Percentiles rank a stretch among this genome's conserved stretches.
Conservation (phyloP, 192 early-diverging fungal species). For the Coemansia sp. region DNA sequence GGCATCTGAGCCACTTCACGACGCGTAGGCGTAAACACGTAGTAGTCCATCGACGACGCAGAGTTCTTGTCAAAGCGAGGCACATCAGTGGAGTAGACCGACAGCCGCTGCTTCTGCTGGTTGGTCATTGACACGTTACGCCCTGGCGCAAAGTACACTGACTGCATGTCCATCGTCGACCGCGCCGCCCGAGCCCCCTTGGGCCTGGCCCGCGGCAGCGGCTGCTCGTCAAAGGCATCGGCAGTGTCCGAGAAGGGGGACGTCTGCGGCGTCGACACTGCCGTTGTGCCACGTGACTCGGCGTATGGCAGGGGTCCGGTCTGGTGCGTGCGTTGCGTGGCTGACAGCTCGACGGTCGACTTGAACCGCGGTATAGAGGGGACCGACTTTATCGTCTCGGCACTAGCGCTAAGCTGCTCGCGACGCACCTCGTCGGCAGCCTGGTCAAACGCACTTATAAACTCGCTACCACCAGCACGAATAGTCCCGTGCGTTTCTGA, state of each 20-base stretch:
- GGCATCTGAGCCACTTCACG: slow-evolving; percentile 21
- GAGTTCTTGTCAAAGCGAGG: slow-evolving; percentile 38
- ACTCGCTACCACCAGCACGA: slow-evolving; percentile 9
- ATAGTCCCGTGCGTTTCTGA: background rate
- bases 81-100: slow-evolving; percentile 14
- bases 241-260: slow-evolving; percentile 10
- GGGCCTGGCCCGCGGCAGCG: slow-evolving; percentile 21
- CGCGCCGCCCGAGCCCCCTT: slow-evolving; percentile 22
- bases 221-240: slow-evolving; percentile 3
- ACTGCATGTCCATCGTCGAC: slow-evolving; percentile 41
- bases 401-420: slow-evolving; percentile 19
- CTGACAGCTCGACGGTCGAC: slow-evolving; percentile 40
- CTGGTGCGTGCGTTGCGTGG: slow-evolving; percentile 21
- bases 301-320: slow-evolving; percentile 5
- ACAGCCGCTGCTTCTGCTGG: slow-evolving; percentile 33
- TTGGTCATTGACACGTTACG: slow-evolving; percentile 48
- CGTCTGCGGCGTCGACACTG: slow-evolving; percentile 17
- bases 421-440: slow-evolving; percentile 27
- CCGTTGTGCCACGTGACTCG: slow-evolving; percentile 3
- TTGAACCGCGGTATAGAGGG: slow-evolving; percentile 6
- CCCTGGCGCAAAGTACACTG: slow-evolving; percentile 51
- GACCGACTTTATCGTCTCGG: background rate
- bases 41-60: slow-evolving; percentile 48
- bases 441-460: slow-evolving; percentile 46
- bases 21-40: slow-evolving; percentile 40